These are phyloP conservation scores for Dictyostelium capitatum DNA, from an alignment of 78 protist species.

Conservation along the genomic window DNA sequence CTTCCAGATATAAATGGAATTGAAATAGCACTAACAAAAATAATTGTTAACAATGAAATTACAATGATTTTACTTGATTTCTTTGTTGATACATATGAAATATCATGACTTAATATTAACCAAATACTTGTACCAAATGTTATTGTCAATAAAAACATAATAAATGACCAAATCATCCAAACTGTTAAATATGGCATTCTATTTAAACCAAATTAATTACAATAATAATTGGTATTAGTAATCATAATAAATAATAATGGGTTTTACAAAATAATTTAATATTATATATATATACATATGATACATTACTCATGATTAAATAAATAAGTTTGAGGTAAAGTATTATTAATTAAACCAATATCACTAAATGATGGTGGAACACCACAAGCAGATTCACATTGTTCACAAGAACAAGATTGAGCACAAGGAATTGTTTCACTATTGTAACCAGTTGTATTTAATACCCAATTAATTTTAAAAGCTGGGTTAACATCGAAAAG, in stretches of 20 bases:
- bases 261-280: neutral
- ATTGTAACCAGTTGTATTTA: conserved; percentile 29
- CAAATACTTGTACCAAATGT: neutral
- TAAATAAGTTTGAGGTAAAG: conserved; percentile 52
- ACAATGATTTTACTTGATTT: neutral
- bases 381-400: conserved; percentile 39
- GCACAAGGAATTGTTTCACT: neutral
- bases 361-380: neutral
- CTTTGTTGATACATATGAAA: neutral
- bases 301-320: conserved; percentile 24
- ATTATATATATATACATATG: neutral
- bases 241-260: too few species aligned
- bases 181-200: conserved; percentile 53
- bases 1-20: conserved; percentile 9
- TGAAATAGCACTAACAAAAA: neutral
- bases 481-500: conserved; percentile 35
- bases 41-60: neutral
- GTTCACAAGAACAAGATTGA: conserved; percentile 49
- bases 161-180: conserved; percentile 35
- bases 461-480: neutral
- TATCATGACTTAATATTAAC: neutral
- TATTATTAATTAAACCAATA: conserved; percentile 12
- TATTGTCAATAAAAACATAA: conserved; percentile 1
- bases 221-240: too few species aligned
- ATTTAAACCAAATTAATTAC: too few species aligned